These are phyloP conservation scores for Claviceps sp. DNA, from an alignment of 2,329 filamentous ascomycete genomes.

Conservation along the genomic window DNA sequence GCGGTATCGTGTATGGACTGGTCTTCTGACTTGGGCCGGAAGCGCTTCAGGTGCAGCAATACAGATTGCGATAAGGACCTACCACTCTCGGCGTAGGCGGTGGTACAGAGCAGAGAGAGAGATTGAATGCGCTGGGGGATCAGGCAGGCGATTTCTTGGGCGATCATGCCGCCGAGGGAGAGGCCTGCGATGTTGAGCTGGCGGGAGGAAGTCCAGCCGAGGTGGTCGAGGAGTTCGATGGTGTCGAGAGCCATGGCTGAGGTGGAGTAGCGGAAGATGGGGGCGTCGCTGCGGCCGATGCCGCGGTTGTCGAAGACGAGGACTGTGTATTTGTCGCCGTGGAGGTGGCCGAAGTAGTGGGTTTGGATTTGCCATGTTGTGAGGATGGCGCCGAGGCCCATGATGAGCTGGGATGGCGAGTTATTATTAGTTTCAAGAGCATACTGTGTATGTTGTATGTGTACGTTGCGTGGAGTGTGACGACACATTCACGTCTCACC, in stretches of 20 bases:
- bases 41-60: constrained; percentile 36
- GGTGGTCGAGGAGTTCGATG: constrained; percentile 53
- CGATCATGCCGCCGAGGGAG: constrained; percentile 85
- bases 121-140: constrained; percentile 39
- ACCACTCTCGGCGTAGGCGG: constrained; percentile 47
- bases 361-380: constrained; percentile 74
- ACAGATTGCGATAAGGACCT: constrained; percentile 53
- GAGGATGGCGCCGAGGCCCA: constrained; percentile 60
- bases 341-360: constrained; percentile 64
- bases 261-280: constrained; percentile 64
- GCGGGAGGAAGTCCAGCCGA: constrained; percentile 48
- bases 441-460: background rate
- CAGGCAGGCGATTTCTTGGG: constrained; percentile 59
- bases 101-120: constrained; percentile 48
- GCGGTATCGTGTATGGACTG: constrained; percentile 51
- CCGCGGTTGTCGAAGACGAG: constrained; percentile 76
- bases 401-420: constrained; percentile 50
- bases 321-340: constrained; percentile 53
- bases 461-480: too few species aligned
- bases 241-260: constrained; percentile 72
- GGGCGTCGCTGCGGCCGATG: constrained; percentile 68
- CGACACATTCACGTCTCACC: background rate
- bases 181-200: constrained; percentile 59
- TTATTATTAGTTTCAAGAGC: background rate
- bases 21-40: constrained; percentile 60